phyloP scores from a whole-genome alignment of 345 rosid genomes.

The Arabidopsis arenosa region DNA sequence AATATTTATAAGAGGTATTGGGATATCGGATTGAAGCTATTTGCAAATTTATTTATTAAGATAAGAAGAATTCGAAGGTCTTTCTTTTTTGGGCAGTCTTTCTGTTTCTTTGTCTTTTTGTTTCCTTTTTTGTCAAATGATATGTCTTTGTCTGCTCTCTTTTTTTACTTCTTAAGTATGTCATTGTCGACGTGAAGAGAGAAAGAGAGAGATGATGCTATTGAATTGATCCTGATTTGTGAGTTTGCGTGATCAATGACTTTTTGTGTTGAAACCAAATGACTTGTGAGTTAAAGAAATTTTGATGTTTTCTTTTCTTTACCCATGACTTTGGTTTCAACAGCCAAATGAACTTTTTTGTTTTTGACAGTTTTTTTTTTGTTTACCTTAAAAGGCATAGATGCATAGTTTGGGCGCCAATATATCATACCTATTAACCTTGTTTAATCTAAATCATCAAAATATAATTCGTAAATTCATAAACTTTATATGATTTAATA shows the following conservation, averaged over 20 bases:
- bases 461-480: too few species aligned
- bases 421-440: not conserved
- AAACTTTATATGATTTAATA: too few species aligned
- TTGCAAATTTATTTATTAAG: not conserved
- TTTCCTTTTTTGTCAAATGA: not conserved
- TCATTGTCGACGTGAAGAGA: not conserved
- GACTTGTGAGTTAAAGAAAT: too few species aligned
- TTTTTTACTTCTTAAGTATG: not conserved
- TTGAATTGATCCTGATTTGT: not conserved
- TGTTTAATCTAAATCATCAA: not conserved
- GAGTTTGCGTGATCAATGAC: not conserved
- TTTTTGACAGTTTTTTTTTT: not conserved
- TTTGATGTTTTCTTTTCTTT: not conserved
- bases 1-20: slow-evolving; percentile 27
- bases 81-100: too few species aligned
- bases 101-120: too few species aligned
- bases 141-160: not conserved
- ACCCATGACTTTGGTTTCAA: not conserved
- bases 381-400: not conserved
- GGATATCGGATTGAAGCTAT: not conserved
- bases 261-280: too few species aligned
- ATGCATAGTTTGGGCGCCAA: not conserved
- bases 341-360: not conserved
- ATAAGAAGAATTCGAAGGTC: not conserved
- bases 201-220: not conserved